Conservation (phyloP, 2,329 filamentous ascomycete genomes). For the Hymenotorrendiella dingleyae region DNA sequence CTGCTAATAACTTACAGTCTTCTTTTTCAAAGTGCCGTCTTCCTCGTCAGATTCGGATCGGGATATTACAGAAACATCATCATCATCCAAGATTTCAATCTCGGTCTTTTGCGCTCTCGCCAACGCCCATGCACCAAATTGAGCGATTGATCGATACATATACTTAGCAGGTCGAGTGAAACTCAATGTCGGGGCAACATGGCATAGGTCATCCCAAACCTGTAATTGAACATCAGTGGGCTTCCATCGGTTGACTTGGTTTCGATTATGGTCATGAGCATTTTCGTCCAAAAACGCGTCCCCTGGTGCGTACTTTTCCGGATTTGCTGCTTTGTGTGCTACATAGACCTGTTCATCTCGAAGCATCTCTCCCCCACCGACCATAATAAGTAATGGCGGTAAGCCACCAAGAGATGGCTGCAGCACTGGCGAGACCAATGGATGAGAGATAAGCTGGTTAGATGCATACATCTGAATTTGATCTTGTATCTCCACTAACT, state of each 20-base stretch:
- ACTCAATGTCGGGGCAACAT: slow-evolving; percentile 86
- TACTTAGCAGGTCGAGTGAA: slow-evolving; percentile 94
- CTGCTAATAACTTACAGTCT: slow-evolving; percentile 2
- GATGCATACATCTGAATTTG: slow-evolving; percentile 87
- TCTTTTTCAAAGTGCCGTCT: slow-evolving; percentile 25
- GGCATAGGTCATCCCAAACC: slow-evolving; percentile 92
- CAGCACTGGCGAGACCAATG: slow-evolving; percentile 81
- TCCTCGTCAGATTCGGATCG: slow-evolving; percentile 42
- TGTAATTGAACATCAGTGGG: slow-evolving; percentile 91
- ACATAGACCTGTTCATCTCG: slow-evolving; percentile 93
- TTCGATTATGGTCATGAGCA: slow-evolving; percentile 48
- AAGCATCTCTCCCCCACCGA: slow-evolving; percentile 82
- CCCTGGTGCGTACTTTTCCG: slow-evolving; percentile 65
- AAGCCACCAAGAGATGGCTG: slow-evolving; percentile 86
- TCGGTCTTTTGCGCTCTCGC: slow-evolving; percentile 72
- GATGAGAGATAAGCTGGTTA: slow-evolving; percentile 79
- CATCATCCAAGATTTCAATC: slow-evolving; percentile 78
- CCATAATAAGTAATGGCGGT: slow-evolving; percentile 79
- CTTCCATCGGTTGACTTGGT: slow-evolving; percentile 57
- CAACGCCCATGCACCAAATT: slow-evolving; percentile 89
- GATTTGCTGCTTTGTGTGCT: slow-evolving; percentile 90
- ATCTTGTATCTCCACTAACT: slow-evolving; percentile 70
- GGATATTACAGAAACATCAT: slow-evolving; percentile 70
- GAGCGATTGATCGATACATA: slow-evolving; percentile 89
- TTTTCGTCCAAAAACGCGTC: slow-evolving; percentile 57